Conservation (phyloP, 306 rosid genomes). For the Pterocarpus macrocarpus region DNA sequence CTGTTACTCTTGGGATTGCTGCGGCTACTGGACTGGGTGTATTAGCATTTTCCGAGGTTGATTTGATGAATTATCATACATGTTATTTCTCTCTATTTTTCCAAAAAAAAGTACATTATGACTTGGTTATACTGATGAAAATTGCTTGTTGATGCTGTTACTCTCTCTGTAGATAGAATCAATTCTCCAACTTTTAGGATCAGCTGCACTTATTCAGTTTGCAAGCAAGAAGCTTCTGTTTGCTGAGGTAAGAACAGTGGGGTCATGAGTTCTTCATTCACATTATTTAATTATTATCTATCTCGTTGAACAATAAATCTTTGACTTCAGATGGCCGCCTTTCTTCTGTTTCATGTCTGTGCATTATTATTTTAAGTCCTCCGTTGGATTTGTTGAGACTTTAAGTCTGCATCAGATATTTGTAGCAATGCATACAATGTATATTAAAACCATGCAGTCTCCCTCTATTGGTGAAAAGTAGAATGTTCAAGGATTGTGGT, state of each 20-base stretch:
- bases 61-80: slow-evolving; percentile 21
- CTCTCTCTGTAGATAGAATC: slow-evolving; percentile 74
- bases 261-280: background rate
- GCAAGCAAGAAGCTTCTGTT: slow-evolving; percentile 84
- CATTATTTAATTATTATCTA: too few species aligned
- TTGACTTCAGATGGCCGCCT: too few species aligned
- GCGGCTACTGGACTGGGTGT: slow-evolving; percentile 78
- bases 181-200: slow-evolving; percentile 85
- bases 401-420: too few species aligned
- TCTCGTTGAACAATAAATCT: too few species aligned
- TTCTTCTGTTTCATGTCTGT: too few species aligned
- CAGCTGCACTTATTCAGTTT: slow-evolving; percentile 89
- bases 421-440: background rate
- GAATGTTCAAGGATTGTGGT: background rate
- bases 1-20: slow-evolving; percentile 72
- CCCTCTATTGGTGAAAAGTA: background rate
- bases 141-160: slow-evolving; percentile 23
- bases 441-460: background rate
- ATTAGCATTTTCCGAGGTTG: slow-evolving; percentile 82
- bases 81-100: background rate
- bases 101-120: background rate
- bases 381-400: too few species aligned
- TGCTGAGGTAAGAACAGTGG: slow-evolving; percentile 74
- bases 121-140: slow-evolving; percentile 23
- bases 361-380: too few species aligned